Base-by-base conservation (phyloP, 345 rosid genomes). In the Citrus hindsii region DNA sequence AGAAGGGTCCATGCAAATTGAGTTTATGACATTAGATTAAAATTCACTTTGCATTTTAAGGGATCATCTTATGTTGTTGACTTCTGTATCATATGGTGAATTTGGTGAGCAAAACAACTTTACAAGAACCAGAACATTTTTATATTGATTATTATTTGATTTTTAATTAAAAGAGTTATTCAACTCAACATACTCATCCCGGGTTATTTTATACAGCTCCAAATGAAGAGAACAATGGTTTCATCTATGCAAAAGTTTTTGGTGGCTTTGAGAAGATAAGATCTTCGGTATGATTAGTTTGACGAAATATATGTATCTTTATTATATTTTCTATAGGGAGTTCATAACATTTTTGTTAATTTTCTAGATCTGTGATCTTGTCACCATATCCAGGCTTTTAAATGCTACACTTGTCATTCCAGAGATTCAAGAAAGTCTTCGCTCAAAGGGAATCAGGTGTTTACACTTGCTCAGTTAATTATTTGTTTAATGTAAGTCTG, bases 341-440 rank as follows among this genome's bases (percentile, higher is more conserved):
- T 80, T 83, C 81, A 71, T 87, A 86, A 87, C 87, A 25, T 81
- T 76, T 82, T 83, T 90, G 87, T 85, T 86, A 86, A 84, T 88
- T 92, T 86, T 90, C 91, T 93, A 97, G 98, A 91, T 97, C 82
- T 94, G 98, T 88, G 99, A 97, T 93, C 98, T 97, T 91, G 99
- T 97, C 87, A 88, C 94, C 88, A 89, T 97, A 87, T 88, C 99
- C 90, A 94, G 98, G 94, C 99, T 97, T 87, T 84, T 97, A 81
- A 97, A 97, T 92, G 99, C 98, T 88, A 97, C 99, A 78, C 99
- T 97, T 86, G 91, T 94, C 87, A 88, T 97, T 89, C 99, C 99
- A 77, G 99, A 97, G 90, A 89, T 97, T 84, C 99, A 97, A 87
- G 90, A 93, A 80, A 89, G 90, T 88, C 91, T 91, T 76, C 96